phyloP scores from a whole-genome alignment of 2,329 filamentous ascomycete genomes.

The Arthrocladium fulminans region DNA sequence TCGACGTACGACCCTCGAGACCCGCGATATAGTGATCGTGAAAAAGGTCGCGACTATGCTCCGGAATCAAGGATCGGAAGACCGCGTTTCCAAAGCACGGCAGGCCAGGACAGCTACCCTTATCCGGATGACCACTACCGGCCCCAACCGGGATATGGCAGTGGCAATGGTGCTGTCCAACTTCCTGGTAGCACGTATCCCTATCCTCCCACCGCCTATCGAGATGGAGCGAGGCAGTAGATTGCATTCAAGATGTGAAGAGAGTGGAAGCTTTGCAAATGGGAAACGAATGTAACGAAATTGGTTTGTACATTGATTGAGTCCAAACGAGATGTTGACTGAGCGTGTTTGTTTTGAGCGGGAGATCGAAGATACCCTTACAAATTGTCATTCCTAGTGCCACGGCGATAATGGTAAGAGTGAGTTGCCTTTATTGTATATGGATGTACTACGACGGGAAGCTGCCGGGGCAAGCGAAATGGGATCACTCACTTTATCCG shows the following conservation, averaged over 20 bases:
- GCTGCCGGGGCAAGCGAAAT: too few species aligned
- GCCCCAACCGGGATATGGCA: neutral
- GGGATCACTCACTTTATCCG: neutral
- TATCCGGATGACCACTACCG: neutral
- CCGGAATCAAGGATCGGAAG: neutral
- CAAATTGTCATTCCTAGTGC: neutral
- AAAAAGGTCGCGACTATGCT: neutral
- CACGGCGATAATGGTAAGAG: too few species aligned
- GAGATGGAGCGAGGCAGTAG: neutral
- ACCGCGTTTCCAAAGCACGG: neutral
- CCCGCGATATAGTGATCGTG: slow-evolving; percentile 2
- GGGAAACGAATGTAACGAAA: neutral
- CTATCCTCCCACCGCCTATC: slow-evolving; percentile 7
- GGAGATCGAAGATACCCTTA: neutral
- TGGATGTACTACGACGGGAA: neutral
- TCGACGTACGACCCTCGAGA: slow-evolving; percentile 3
- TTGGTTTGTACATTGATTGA: neutral
- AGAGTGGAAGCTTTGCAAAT: neutral
- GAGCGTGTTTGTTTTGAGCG: neutral
- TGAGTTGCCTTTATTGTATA: neutral
- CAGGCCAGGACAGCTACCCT: neutral
- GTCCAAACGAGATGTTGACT: too few species aligned
- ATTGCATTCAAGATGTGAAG: neutral
- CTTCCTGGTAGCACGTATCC: slow-evolving; percentile 1
- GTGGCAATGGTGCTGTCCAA: neutral